A percentile compares a stretch with the other conserved stretches of the same genome.
Evolutionary conservation across 345 rosid genomes (phyloP).

Genomic region (Camelina sativa): DNA sequence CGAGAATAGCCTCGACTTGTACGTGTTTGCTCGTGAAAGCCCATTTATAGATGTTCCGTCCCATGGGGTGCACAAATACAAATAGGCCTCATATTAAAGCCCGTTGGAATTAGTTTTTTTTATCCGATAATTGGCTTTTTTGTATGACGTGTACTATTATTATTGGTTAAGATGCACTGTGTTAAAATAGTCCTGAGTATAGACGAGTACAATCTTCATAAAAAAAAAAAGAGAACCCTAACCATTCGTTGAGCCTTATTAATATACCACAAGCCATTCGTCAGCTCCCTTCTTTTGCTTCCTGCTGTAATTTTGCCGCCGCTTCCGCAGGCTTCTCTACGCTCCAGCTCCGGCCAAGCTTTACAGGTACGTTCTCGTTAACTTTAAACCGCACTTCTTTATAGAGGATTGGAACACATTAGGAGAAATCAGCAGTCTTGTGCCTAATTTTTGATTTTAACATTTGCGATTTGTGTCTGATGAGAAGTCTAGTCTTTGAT

Average conservation of each 20-base stretch:
- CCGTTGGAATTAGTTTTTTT: background rate
- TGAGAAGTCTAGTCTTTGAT: background rate
- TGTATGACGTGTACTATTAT: background rate
- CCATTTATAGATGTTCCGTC: too few species aligned
- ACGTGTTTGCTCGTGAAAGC: too few species aligned
- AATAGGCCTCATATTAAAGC: constrained; percentile 4
- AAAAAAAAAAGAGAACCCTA: constrained; percentile 6
- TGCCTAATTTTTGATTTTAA: background rate
- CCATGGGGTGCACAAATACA: too few species aligned
- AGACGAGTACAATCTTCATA: background rate
- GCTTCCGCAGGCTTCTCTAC: background rate
- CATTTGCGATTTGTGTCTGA: background rate
- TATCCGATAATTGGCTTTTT: background rate
- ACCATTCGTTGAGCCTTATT: background rate
- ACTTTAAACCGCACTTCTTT: background rate
- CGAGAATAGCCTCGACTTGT: too few species aligned
- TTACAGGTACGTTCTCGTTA: constrained; percentile 19
- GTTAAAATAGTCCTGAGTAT: background rate
- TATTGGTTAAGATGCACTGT: background rate
- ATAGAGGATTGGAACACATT: background rate
- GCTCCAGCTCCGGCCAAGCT: constrained; percentile 3
- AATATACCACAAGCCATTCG: background rate
- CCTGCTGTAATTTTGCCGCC: background rate
- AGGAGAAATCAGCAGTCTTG: background rate
- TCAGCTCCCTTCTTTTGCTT: background rate